Percentiles rank a stretch among this genome's conserved stretches.
phyloP scores from a whole-genome alignment of 208 protist species.

The Tetramitus jugosus region DNA sequence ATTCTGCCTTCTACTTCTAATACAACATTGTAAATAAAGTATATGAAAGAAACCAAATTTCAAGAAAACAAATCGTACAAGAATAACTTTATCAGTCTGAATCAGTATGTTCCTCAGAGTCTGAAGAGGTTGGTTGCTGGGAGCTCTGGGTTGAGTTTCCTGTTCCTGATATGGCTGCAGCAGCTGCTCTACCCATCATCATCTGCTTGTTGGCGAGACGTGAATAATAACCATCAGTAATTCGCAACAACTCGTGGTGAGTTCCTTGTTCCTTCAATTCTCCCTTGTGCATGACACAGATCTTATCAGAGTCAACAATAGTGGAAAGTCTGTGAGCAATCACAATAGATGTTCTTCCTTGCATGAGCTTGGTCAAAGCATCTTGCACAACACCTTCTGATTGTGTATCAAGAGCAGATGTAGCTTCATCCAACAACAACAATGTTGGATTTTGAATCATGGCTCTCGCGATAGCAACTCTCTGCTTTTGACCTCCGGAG shows the following conservation, averaged over 20 bases:
- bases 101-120: no score
- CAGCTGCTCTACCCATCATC: background rate
- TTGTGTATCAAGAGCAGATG: conserved; percentile 24
- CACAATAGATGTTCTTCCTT: conserved; percentile 54
- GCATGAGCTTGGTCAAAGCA: conserved; percentile 38
- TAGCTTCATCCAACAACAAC: background rate
- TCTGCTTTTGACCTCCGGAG: no score
- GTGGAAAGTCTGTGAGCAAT: conserved; percentile 71
- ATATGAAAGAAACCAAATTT: no score
- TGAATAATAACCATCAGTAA: conserved; percentile 23
- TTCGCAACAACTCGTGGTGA: conserved; percentile 36
- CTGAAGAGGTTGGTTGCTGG: no score
- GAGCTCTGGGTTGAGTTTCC: background rate
- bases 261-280: no score
- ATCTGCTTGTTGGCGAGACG: background rate
- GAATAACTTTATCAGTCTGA: no score
- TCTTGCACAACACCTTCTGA: conserved; percentile 51
- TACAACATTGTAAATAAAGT: no score
- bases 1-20: no score
- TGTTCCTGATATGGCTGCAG: background rate
- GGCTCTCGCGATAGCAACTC: no score
- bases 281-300: no score
- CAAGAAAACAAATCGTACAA: no score
- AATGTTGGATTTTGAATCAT: no score
- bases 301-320: conserved; percentile 38